A percentile compares a stretch with the other conserved stretches of the same genome.
Evolutionary conservation across 805 yeast species (phyloP).

Genomic region (Limtongozyma cylindracea): DNA sequence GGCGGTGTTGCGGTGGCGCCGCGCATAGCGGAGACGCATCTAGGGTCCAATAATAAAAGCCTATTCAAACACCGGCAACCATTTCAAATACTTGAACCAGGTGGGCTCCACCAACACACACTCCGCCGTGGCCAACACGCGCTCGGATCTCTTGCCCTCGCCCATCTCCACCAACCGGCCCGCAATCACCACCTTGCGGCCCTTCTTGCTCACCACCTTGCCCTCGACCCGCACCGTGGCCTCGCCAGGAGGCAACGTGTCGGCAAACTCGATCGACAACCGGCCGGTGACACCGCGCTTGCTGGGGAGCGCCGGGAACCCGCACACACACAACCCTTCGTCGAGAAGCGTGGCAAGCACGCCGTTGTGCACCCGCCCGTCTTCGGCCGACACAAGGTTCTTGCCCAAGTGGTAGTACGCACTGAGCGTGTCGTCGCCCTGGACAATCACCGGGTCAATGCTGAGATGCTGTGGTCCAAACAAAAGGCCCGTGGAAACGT

Average conservation of each 20-base stretch:
- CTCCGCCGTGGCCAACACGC: slow-evolving; percentile 28
- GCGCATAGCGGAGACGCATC: too few relatives aligned
- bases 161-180: slow-evolving; percentile 19
- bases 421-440: slow-evolving; percentile 23
- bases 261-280: slow-evolving; percentile 36
- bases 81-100: slow-evolving; percentile 56
- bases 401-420: slow-evolving; percentile 56
- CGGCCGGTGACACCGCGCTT: slow-evolving; percentile 78
- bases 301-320: slow-evolving; percentile 60
- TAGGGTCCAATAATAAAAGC: too few relatives aligned
- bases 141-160: slow-evolving; percentile 6
- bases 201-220: slow-evolving; percentile 34
- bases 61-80: too few relatives aligned
- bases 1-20: too few relatives aligned
- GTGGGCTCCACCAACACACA: slow-evolving; percentile 68
- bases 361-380: slow-evolving; percentile 64
- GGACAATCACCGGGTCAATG: slow-evolving; percentile 48
- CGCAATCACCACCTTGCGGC: slow-evolving; percentile 59
- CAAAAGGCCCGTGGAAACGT: slow-evolving; percentile 49
- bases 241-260: slow-evolving; percentile 34
- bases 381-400: slow-evolving; percentile 30
- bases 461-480: slow-evolving; percentile 44
- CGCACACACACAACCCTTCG: slow-evolving; percentile 68
- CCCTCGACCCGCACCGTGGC: slow-evolving; percentile 39
- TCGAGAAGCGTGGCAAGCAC: slow-evolving; percentile 57